phyloP scores from a whole-genome alignment of 2,329 filamentous ascomycete species.

The Trichoderma semiorbis region DNA sequence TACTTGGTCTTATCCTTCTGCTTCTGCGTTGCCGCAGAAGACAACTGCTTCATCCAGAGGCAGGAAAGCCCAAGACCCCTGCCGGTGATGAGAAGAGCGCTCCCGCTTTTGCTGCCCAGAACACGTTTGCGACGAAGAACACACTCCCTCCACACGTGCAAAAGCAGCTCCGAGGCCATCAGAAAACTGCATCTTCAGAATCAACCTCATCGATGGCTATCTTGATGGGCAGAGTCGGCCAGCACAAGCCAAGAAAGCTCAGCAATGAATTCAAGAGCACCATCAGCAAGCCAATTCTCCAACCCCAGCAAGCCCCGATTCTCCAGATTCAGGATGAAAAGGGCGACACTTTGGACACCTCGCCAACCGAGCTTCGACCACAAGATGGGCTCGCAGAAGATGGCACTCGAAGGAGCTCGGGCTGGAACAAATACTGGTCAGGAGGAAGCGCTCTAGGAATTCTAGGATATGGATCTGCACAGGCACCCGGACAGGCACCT shows the following conservation, averaged over 20 bases:
- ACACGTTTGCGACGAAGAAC: constrained; percentile 43
- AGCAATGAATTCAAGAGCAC: constrained; percentile 62
- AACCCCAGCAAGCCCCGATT: constrained; percentile 34
- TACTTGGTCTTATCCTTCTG: constrained; percentile 71
- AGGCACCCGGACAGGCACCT: constrained; percentile 22
- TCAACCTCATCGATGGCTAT: constrained; percentile 65
- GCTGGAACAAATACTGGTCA: constrained; percentile 76
- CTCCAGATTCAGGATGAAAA: constrained; percentile 40
- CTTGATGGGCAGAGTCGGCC: constrained; percentile 59
- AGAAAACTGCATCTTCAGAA: constrained; percentile 49
- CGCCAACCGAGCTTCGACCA: constrained; percentile 35
- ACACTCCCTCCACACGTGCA: constrained; percentile 35
- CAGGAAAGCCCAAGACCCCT: constrained; percentile 41
- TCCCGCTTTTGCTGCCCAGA: constrained; percentile 46
- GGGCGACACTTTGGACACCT: constrained; percentile 39
- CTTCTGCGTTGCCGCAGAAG: constrained; percentile 50
- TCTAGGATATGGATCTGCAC: constrained; percentile 52
- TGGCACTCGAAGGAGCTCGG: constrained; percentile 59
- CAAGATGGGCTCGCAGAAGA: constrained; percentile 37
- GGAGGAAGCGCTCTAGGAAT: constrained; percentile 67
- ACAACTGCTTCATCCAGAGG: constrained; percentile 49
- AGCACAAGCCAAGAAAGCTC: constrained; percentile 45
- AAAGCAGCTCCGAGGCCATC: constrained; percentile 48
- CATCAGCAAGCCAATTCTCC: constrained; percentile 60
- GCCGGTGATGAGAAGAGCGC: constrained; percentile 57